Evolutionary conservation across 2,329 filamentous ascomycete genomes (phyloP), one percentile per base, ranked within the genome.

Genomic region (Incumbomyces lentus): DNA sequence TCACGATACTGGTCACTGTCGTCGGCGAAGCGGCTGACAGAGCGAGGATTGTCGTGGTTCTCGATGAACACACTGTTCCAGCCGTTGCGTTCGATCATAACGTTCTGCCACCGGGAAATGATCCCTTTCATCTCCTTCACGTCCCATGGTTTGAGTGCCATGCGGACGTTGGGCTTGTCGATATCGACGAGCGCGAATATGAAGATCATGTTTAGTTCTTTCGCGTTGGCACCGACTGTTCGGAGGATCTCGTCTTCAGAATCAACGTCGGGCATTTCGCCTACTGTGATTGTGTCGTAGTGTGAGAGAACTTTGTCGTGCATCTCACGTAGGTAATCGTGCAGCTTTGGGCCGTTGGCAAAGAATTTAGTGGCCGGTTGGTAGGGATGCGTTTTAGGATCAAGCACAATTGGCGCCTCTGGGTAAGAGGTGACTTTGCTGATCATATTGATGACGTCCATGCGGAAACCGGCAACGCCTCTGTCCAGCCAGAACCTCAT

Each of bases 401-500:
- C 62, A 19, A 72, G 50, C 0, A 54, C 48, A 7, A 47, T 64
- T 46, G 34, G 70, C 2, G 62, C 67, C 31, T 70, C 66, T 1
- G 72, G 74, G 46, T 79, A 75, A 1, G 65, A 67, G 3, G 71
- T 71, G 0, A 71, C 71, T 58, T 86, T 86, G 58, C 76, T 81
- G 59, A 84, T 82, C 26, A 46, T 33, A 29, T 46, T 46, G 14
- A 86, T 81, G 0, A 82, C 81, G 57, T 86, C 82, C 63, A 86
- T 75, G n/a, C 82, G 74, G 68, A 86, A 86, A 2, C 82, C 82
- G 39, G 82, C 77, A 0, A 84, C 79, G 2, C 84, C 85, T 29
- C 77, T 75, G 40, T 84, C 69, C 0, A 92, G 74, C 86, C 86
- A 92, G 61, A 89, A 92, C 26, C 76, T 74, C 75, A 89, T 84